Evolutionary conservation across 1,284 basidiomycete genomes (phyloP), one percentile per base, ranked within the genome.

Genomic region (Cutaneotrichosporon curvatum): DNA sequence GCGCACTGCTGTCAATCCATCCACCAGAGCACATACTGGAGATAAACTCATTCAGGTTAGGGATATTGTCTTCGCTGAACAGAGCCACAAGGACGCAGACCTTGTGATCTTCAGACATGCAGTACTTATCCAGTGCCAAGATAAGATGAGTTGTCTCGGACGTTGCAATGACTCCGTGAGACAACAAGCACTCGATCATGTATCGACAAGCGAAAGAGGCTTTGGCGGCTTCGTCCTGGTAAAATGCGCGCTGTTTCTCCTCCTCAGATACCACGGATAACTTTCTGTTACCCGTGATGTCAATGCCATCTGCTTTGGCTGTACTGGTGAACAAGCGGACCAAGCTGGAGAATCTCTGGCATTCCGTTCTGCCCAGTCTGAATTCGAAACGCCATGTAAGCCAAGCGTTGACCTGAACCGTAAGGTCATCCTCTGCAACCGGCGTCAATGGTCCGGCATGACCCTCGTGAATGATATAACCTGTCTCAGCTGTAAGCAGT

Each of bases 71-170:
- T 41, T 61, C 59, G 32, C 53, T 53, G 43, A 54, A 60, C 34
- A 63, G 50, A 2, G 53, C 51, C 4, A 43, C 41, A 34, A 63
- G 44, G 0, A 61, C 46, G 22, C 55, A 50, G 30, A 53, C 53
- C 40, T 4, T 48, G 21, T 14, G 28, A 14, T 14, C 28, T 30
- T 30, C 28, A n/a, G 9, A 30, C 28, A 30, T 30, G 2, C 15
- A 2, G 44, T 10, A 4, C 20, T 15, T 3, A 36, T 36, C 47
- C 33, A 58, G 40, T 4, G 45, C 46, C 7, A 43, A 18, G 4
- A 54, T 22, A 4, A 62, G 39, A 6, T 41, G n/a, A 1, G 38
- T 31, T n/a, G 54, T 35, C 31, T 62, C 61, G 18, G 55, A 47
- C 6, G 48, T 43, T 2, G 53, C 20, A 16, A 60, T 44, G 40